Percentiles rank a stretch among this genome's conserved stretches.
Conservation (phyloP, 1,139 yeast species). For the Schwanniomyces etchellsii region DNA sequence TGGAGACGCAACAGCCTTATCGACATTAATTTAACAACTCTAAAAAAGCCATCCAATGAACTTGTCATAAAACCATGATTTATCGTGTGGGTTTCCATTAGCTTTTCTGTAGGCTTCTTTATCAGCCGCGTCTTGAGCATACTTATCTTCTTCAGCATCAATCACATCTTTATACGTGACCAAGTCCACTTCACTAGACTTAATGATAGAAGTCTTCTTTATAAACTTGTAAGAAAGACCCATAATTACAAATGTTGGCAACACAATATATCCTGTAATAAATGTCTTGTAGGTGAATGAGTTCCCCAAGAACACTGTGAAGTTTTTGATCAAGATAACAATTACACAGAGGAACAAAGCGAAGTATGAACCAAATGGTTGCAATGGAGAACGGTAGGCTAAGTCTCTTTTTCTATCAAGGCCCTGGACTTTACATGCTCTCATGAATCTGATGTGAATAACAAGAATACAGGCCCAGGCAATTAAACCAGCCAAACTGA, state of each 20-base stretch:
- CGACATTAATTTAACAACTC: no score
- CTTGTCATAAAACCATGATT: slow-evolving; percentile 52
- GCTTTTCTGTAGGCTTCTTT: slow-evolving; percentile 44
- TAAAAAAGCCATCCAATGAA: slow-evolving; percentile 50
- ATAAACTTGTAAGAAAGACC: slow-evolving; percentile 27
- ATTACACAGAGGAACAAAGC: slow-evolving; percentile 50
- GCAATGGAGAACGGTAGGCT: slow-evolving; percentile 59
- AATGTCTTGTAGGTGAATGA: slow-evolving; percentile 54
- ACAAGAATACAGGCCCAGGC: slow-evolving; percentile 51
- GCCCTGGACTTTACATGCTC: slow-evolving; percentile 26
- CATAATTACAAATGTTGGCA: slow-evolving; percentile 49
- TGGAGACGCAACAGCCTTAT: no score
- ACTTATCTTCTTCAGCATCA: slow-evolving; percentile 63
- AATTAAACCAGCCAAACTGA: slow-evolving; percentile 64
- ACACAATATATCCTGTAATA: slow-evolving; percentile 61
- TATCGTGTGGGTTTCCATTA: slow-evolving; percentile 35
- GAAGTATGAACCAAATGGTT: slow-evolving; percentile 59
- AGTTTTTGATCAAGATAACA: slow-evolving; percentile 65
- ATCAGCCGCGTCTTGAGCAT: slow-evolving; percentile 37
- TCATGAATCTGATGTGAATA: slow-evolving; percentile 33
- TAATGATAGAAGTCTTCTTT: slow-evolving; percentile 39
- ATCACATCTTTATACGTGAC: slow-evolving; percentile 52
- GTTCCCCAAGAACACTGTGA: slow-evolving; percentile 59
- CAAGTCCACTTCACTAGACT: slow-evolving; percentile 39
- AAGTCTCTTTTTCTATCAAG: slow-evolving; percentile 38